Percentiles rank a stretch among this genome's conserved stretches.
phyloP scores from a whole-genome alignment of 768 basidiomycete species.

The Neoboletus subvelutipes region DNA sequence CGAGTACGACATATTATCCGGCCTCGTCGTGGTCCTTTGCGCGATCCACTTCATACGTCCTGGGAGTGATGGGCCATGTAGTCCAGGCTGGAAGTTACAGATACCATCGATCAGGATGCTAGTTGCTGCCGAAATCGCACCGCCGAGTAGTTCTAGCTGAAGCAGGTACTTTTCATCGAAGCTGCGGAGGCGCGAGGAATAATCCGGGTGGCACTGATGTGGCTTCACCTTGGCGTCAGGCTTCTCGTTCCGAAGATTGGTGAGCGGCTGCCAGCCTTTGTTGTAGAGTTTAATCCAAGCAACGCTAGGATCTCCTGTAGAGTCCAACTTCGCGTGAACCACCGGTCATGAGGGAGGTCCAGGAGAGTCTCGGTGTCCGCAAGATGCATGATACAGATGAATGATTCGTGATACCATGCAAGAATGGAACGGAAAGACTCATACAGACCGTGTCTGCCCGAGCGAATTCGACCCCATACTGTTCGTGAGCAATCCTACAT shows the following conservation, averaged over 20 bases:
- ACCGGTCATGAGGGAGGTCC: constrained; percentile 12
- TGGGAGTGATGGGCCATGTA: not conserved
- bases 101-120: not conserved
- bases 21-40: constrained; percentile 12
- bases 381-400: constrained; percentile 17
- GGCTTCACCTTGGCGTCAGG: not conserved
- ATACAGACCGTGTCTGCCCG: too few species aligned
- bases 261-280: constrained; percentile 11
- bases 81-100: not conserved
- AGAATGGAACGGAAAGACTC: too few species aligned
- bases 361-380: not conserved
- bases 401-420: constrained; percentile 16
- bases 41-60: constrained; percentile 18
- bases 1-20: constrained; percentile 19
- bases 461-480: too few species aligned
- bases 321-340: constrained; percentile 12
- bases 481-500: too few species aligned
- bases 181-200: not conserved
- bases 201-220: not conserved
- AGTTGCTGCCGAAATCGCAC: not conserved
- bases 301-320: constrained; percentile 18
- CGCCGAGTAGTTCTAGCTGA: not conserved
- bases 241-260: constrained; percentile 4
- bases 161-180: not conserved
- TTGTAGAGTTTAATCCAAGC: constrained; percentile 12